Conservation (phyloP, 1,284 basidiomycete species). For the Ustilago curta region DNA sequence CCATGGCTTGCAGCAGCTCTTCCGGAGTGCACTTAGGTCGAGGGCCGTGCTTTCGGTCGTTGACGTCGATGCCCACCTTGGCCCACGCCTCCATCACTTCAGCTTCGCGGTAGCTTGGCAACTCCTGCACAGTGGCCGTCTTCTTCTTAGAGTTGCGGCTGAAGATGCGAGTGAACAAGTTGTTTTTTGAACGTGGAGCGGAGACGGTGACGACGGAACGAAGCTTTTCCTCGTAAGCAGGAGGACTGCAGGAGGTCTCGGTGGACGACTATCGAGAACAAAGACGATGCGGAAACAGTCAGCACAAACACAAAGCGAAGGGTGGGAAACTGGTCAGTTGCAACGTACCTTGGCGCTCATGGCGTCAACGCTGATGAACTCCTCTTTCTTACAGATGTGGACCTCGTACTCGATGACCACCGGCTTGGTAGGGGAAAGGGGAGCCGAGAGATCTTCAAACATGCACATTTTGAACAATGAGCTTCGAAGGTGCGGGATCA, state of each 20-base stretch:
- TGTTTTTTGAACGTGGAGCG: conserved; percentile 11
- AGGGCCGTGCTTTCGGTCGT: conserved; percentile 43
- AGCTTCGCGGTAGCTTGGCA: conserved; percentile 42
- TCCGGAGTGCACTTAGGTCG: conserved; percentile 44
- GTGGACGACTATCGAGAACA: conserved; percentile 13
- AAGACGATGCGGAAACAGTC: conserved; percentile 1
- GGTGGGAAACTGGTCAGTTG: neutral
- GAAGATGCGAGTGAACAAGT: conserved; percentile 34
- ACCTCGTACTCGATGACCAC: conserved; percentile 23
- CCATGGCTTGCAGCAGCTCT: conserved; percentile 30
- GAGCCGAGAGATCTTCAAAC: conserved; percentile 19
- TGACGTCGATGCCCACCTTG: conserved; percentile 43
- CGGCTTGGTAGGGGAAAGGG: conserved; percentile 6
- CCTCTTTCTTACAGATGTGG: conserved; percentile 11
- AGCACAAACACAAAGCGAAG: neutral
- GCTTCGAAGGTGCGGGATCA: neutral
- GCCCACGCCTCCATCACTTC: conserved; percentile 40
- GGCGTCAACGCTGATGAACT: conserved; percentile 11
- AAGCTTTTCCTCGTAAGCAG: conserved; percentile 23
- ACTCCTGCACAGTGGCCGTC: neutral
- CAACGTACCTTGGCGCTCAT: conserved; percentile 17
- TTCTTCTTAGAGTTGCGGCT: conserved; percentile 21
- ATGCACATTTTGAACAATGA: conserved; percentile 24
- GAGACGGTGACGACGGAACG: neutral
- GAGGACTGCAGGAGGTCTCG: conserved; percentile 15